These are phyloP conservation scores for Euphorbia tirucalli DNA, from an alignment of 345 rosid species.

Conservation along the genomic window DNA sequence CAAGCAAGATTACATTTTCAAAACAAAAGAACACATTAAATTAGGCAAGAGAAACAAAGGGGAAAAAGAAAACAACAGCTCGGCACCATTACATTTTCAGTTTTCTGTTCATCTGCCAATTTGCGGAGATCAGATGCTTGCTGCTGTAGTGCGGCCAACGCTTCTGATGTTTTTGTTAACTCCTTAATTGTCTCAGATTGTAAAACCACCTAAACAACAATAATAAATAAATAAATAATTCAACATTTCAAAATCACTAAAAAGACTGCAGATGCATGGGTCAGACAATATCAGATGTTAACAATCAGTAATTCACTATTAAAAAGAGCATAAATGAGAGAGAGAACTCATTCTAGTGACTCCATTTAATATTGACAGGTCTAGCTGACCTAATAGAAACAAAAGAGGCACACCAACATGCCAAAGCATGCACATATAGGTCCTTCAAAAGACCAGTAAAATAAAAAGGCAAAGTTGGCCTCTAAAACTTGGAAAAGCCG, in stretches of 20 bases:
- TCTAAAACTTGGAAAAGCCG: not conserved
- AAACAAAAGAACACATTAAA: not conserved
- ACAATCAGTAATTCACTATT: not conserved
- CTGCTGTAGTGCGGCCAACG: conserved; percentile 62
- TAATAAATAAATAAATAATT: not conserved
- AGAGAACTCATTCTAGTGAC: not conserved
- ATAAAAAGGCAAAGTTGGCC: not conserved
- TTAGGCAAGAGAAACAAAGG: not conserved
- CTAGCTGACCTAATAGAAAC: not conserved
- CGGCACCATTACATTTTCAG: conserved; percentile 57
- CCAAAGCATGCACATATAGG: not conserved
- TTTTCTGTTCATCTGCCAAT: conserved; percentile 50
- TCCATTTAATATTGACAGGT: not conserved
- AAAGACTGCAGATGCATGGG: not conserved
- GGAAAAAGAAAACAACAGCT: not conserved
- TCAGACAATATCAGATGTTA: not conserved
- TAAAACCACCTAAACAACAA: conserved; percentile 59
- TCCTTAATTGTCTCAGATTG: conserved; percentile 98
- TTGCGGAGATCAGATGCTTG: conserved; percentile 72
- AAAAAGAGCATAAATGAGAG: not conserved
- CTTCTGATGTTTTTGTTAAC: conserved; percentile 79
- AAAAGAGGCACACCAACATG: not conserved
- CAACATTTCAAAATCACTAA: not conserved
- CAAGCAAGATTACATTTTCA: not conserved
- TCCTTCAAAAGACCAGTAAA: not conserved